Evolutionary conservation across 2,329 filamentous ascomycete species (phyloP).

Genomic region (Boeremia exigua): DNA sequence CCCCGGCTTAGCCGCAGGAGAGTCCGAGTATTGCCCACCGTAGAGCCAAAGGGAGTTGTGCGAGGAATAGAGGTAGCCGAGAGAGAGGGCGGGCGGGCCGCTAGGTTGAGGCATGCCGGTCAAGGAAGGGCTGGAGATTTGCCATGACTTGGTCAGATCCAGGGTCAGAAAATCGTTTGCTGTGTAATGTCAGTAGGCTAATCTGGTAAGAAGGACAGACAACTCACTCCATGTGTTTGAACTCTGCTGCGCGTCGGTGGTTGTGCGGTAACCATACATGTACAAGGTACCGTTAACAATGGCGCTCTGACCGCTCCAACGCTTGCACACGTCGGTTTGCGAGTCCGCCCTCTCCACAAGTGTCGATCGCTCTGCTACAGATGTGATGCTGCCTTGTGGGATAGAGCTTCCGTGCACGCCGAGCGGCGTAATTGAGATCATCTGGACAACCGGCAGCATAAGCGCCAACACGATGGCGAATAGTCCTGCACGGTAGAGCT

Average conservation of each 20-base stretch:
- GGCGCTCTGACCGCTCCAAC: constrained; percentile 57
- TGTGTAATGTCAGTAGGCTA: constrained; percentile 17
- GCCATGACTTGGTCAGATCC: constrained; percentile 77
- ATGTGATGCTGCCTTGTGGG: constrained; percentile 27
- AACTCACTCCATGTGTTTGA: constrained; percentile 72
- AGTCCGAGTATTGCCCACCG: constrained; percentile 74
- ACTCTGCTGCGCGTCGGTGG: constrained; percentile 62
- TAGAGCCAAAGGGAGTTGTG: constrained; percentile 74
- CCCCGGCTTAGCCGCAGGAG: constrained; percentile 62
- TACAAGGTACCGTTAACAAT: constrained; percentile 77
- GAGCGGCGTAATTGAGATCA: constrained; percentile 31
- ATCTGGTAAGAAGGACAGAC: background rate
- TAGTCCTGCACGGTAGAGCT: constrained; percentile 36
- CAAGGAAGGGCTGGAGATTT: constrained; percentile 67
- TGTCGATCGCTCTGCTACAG: constrained; percentile 15
- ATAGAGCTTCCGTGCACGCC: constrained; percentile 39
- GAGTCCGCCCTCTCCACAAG: constrained; percentile 40
- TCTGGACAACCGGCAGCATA: constrained; percentile 42
- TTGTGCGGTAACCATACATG: constrained; percentile 75
- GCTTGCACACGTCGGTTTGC: constrained; percentile 44
- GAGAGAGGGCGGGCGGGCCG: constrained; percentile 73
- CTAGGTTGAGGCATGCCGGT: constrained; percentile 68
- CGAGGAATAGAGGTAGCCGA: constrained; percentile 79
- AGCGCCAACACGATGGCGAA: constrained; percentile 41
- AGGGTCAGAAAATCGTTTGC: constrained; percentile 72